Evolutionary conservation across 1,284 basidiomycete species (phyloP).

Genomic region (Schizopora paradoxa): DNA sequence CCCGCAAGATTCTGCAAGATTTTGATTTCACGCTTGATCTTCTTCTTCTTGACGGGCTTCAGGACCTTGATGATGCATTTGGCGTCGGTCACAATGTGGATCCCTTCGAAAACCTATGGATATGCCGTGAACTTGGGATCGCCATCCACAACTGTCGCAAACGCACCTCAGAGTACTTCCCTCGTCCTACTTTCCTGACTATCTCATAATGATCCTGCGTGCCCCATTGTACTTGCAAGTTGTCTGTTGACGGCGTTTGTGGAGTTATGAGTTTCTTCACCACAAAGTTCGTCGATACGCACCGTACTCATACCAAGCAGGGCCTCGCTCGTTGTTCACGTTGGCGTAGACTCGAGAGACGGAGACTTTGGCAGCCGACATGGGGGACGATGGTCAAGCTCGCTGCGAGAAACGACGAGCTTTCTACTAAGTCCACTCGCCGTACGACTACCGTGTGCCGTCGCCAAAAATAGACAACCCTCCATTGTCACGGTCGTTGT

Average conservation of each 20-base stretch:
- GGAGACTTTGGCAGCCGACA: slow-evolving; percentile 14
- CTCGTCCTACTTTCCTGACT: slow-evolving; percentile 71
- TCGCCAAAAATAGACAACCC: too few species aligned
- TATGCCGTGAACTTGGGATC: slow-evolving; percentile 6
- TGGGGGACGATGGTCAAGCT: slow-evolving; percentile 1
- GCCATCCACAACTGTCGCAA: background rate
- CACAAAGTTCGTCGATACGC: slow-evolving; percentile 17
- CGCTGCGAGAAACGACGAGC: slow-evolving; percentile 6
- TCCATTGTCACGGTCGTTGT: too few species aligned
- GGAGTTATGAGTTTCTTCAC: slow-evolving; percentile 2
- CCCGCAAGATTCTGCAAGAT: slow-evolving; percentile 83
- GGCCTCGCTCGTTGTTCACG: slow-evolving; percentile 42
- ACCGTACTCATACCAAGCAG: slow-evolving; percentile 50
- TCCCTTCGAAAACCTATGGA: slow-evolving; percentile 74
- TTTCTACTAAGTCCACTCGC: too few species aligned
- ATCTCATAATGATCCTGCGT: slow-evolving; percentile 79
- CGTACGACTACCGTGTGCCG: too few species aligned
- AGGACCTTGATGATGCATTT: slow-evolving; percentile 87
- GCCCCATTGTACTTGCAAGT: slow-evolving; percentile 69
- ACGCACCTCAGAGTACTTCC: slow-evolving; percentile 71
- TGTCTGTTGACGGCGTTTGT: slow-evolving; percentile 40
- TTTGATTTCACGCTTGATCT: slow-evolving; percentile 92
- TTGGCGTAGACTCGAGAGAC: slow-evolving; percentile 46
- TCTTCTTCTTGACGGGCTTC: slow-evolving; percentile 89
- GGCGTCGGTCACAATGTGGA: slow-evolving; percentile 75